Conservation (phyloP, 352 stramenopile species). For the Phytophthora constricta region DNA sequence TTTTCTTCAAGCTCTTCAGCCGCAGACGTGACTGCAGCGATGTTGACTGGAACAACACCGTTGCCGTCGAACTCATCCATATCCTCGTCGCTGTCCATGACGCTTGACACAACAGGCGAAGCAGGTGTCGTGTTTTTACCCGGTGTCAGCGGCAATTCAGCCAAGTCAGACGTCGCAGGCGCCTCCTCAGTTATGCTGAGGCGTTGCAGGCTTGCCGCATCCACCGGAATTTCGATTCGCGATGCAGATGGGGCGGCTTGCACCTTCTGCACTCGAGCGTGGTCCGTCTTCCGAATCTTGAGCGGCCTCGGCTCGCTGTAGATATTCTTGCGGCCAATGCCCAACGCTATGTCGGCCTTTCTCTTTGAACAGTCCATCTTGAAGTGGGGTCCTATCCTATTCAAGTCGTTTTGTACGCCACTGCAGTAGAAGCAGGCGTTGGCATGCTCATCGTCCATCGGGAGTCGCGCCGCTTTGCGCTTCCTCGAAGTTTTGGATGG, state of each 20-base stretch:
- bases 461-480: neutral
- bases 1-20: constrained; percentile 11
- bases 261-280: neutral
- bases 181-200: too few species aligned
- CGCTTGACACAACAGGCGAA: neutral
- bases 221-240: neutral
- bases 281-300: constrained; percentile 6
- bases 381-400: neutral
- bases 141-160: too few species aligned
- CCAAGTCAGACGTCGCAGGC: too few species aligned
- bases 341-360: neutral
- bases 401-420: neutral
- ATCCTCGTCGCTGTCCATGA: neutral
- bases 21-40: neutral
- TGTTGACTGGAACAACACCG: constrained; percentile 1
- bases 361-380: constrained; percentile 1
- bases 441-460: constrained; percentile 9
- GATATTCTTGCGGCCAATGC: constrained; percentile 10
- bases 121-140: too few species aligned
- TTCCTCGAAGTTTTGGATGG: constrained; percentile 1
- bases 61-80: constrained; percentile 2
- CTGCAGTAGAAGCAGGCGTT: neutral
- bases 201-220: neutral
- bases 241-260: too few species aligned
- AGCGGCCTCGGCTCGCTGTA: neutral